A percentile compares a stretch with the other conserved stretches of the same genome.
These are phyloP conservation scores for Fragilariopsis cylindrus DNA, from an alignment of 108 stramenopile genomes.

Conservation along the genomic window DNA sequence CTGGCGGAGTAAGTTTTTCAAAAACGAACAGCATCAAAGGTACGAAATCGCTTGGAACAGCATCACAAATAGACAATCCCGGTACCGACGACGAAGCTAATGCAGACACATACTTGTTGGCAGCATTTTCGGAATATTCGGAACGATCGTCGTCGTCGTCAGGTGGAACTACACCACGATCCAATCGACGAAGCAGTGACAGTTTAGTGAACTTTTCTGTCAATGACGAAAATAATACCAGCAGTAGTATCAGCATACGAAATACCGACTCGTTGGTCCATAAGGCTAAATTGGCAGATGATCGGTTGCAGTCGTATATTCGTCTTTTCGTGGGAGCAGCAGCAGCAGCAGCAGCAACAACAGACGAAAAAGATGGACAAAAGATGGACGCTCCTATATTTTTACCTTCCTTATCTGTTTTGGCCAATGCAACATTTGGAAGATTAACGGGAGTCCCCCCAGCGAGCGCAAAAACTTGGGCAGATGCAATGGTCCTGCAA, in stretches of 20 bases:
- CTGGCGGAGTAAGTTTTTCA: conserved; percentile 54
- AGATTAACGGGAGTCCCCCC: conserved; percentile 73
- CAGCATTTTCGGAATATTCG: background rate
- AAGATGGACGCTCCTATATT: conserved; percentile 30
- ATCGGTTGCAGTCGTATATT: conserved; percentile 46
- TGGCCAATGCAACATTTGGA: conserved; percentile 71
- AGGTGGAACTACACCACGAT: background rate
- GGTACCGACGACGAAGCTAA: background rate
- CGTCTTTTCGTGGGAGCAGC: conserved; percentile 20
- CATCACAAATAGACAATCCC: background rate
- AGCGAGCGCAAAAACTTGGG: conserved; percentile 55
- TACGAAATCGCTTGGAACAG: too few relatives aligned
- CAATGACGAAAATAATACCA: conserved; percentile 4
- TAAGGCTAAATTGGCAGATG: conserved; percentile 61
- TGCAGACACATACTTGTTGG: background rate
- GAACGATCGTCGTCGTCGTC: conserved; percentile 8
- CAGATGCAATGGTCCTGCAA: conserved; percentile 75
- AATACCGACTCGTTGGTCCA: conserved; percentile 40
- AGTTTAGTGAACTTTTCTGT: background rate
- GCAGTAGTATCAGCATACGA: background rate
- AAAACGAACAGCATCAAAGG: background rate
- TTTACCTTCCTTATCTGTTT: conserved; percentile 69
- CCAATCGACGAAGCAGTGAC: background rate
- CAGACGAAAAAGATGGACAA: background rate
- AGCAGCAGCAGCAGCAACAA: background rate